A percentile compares a stretch with the other conserved stretches of the same genome.
Evolutionary conservation across 495 filamentous ascomycete species (phyloP).

Genomic region (Penicillium arizonense): DNA sequence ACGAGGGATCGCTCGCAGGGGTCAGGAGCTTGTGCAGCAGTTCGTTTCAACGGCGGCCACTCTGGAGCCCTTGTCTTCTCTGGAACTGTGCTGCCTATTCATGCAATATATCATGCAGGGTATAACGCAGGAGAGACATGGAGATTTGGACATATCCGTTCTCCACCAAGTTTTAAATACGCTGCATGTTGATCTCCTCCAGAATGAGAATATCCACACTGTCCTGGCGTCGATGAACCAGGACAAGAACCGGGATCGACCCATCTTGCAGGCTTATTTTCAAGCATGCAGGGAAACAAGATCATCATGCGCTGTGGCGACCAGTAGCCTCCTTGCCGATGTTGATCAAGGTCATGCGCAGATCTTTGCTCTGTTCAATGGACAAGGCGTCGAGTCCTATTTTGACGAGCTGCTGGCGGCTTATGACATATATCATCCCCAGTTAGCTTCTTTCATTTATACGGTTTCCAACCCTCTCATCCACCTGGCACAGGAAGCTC

Average conservation of each 20-base stretch:
- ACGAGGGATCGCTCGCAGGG: background rate
- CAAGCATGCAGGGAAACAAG: background rate
- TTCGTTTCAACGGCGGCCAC: background rate
- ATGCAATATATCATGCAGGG: background rate
- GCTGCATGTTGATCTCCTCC: background rate
- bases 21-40: background rate
- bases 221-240: background rate
- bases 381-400: background rate
- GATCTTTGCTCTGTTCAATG: constrained; percentile 1
- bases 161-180: background rate
- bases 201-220: background rate
- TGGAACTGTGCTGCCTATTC: background rate
- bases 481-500: background rate
- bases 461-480: background rate
- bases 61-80: background rate
- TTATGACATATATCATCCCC: background rate
- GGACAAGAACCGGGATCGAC: background rate
- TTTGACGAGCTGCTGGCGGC: constrained; percentile 1
- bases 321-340: background rate
- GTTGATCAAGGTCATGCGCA: background rate
- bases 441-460: background rate
- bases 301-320: background rate
- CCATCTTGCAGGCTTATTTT: background rate
- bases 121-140: background rate
- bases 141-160: background rate